Evolutionary conservation across 805 yeast species (phyloP), one percentile per base, ranked within the genome.

Genomic region (Sungouiozyma intestinalis): DNA sequence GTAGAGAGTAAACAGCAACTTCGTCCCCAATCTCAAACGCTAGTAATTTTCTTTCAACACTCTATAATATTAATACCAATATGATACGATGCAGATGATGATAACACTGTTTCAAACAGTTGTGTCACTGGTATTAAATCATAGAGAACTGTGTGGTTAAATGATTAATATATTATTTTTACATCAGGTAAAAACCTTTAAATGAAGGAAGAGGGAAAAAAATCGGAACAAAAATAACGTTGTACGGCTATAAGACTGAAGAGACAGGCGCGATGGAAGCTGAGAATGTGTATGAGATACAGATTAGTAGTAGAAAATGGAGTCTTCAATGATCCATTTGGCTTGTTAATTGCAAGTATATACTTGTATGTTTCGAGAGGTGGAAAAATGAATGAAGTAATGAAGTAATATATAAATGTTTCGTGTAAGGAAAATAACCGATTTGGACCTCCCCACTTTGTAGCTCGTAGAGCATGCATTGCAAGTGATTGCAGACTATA

Each of bases 251-350:
- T 7, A 24, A 7, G 29, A 24, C n/a, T n/a, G n/a, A n/a, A n/a
- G n/a, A n/a, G n/a, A n/a, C n/a, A n/a, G n/a, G n/a, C n/a, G n/a
- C n/a, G n/a, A n/a, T n/a, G n/a, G n/a, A n/a, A n/a, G n/a, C n/a
- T n/a, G n/a, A n/a, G n/a, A n/a, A n/a, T n/a, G n/a, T n/a, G n/a
- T n/a, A n/a, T n/a, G 39, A 17, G 16, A 35, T 16, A 35, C 27
- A 33, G 17, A 40, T 35, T 11, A 35, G 18, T 24, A 34, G 39
- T 24, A 36, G 20, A 36, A n/a, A n/a, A n/a, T n/a, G n/a, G n/a
- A n/a, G n/a, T n/a, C n/a, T n/a, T n/a, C n/a, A n/a, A n/a, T n/a
- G n/a, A n/a, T n/a, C n/a, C n/a, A n/a, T n/a, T n/a, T n/a, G n/a
- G n/a, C n/a, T n/a, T n/a, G n/a, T n/a, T n/a, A n/a, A n/a, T 24